Conservation (phyloP, 2,329 filamentous ascomycete genomes). For the Sporothrix luriei region DNA sequence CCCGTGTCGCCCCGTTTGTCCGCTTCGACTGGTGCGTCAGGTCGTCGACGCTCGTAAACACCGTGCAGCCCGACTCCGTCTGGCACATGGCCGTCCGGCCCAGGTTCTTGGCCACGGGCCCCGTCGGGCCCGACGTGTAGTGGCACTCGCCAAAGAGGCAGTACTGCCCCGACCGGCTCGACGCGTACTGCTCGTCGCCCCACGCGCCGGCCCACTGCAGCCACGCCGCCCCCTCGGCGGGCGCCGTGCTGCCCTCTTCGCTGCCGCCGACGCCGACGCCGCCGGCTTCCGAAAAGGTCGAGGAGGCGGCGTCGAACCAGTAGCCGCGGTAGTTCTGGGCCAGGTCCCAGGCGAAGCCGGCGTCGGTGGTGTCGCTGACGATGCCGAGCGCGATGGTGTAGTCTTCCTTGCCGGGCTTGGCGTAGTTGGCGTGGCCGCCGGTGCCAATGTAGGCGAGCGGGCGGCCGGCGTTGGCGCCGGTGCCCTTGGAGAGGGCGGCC, state of each 20-base stretch:
- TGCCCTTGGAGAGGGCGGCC: slow-evolving; percentile 33
- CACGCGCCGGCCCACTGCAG: slow-evolving; percentile 36
- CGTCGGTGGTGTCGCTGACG: slow-evolving; percentile 37
- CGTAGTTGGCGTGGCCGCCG: slow-evolving; percentile 39
- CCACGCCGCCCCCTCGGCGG: slow-evolving; percentile 33
- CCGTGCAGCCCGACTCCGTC: slow-evolving; percentile 33
- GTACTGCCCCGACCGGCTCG: slow-evolving; percentile 34
- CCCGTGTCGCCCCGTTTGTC: neutral
- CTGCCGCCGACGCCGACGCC: slow-evolving; percentile 30
- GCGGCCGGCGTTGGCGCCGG: slow-evolving; percentile 22
- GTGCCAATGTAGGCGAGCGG: slow-evolving; percentile 36
- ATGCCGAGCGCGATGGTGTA: slow-evolving; percentile 37
- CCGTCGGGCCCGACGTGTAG: slow-evolving; percentile 38
- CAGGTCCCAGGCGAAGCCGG: slow-evolving; percentile 37
- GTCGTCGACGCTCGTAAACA: slow-evolving; percentile 35
- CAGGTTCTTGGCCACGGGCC: slow-evolving; percentile 38
- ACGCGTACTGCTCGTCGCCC: slow-evolving; percentile 38
- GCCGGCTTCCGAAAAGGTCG: slow-evolving; percentile 32
- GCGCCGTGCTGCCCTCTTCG: slow-evolving; percentile 25
- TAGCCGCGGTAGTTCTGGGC: slow-evolving; percentile 38
- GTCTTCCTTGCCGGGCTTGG: slow-evolving; percentile 35
- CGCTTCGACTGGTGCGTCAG: slow-evolving; percentile 35
- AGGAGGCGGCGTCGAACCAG: slow-evolving; percentile 35
- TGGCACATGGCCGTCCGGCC: slow-evolving; percentile 36
- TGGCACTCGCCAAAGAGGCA: slow-evolving; percentile 38